Percentiles rank a stretch among this genome's conserved stretches.
Evolutionary conservation across 495 filamentous ascomycete species (phyloP).

Genomic region (Neurospora terricola): DNA sequence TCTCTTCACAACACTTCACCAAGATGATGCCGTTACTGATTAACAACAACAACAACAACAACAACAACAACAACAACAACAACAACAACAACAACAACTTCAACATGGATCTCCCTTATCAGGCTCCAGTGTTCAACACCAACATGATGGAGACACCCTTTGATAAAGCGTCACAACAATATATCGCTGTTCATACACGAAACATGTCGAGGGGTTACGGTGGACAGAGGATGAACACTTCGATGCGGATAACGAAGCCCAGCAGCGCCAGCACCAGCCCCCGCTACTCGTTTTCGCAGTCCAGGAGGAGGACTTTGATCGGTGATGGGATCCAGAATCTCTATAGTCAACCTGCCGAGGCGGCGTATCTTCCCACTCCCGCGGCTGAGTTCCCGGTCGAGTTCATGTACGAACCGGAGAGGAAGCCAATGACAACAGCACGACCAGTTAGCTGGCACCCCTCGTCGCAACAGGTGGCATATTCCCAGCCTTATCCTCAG

Average conservation of each 20-base stretch:
- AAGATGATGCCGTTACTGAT: constrained; percentile 23
- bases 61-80: constrained; percentile 8
- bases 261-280: constrained; percentile 64
- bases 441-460: constrained; percentile 69
- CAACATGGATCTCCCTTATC: not conserved
- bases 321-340: constrained; percentile 33
- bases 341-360: constrained; percentile 27
- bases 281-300: constrained; percentile 36
- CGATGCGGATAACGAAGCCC: constrained; percentile 55
- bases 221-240: constrained; percentile 27
- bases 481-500: constrained; percentile 13
- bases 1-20: constrained; percentile 4
- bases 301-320: constrained; percentile 45
- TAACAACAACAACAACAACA: constrained; percentile 7
- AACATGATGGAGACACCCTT: constrained; percentile 20
- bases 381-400: constrained; percentile 20
- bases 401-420: constrained; percentile 21
- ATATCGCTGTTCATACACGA: constrained; percentile 22
- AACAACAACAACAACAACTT: not conserved
- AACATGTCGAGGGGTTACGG: constrained; percentile 30
- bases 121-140: not conserved
- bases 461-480: constrained; percentile 28
- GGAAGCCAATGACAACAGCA: constrained; percentile 25
- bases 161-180: constrained; percentile 6
- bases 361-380: constrained; percentile 21